These are phyloP conservation scores for Vitis hybrid DNA, from an alignment of 177 flowering plant genomes.

Conservation along the genomic window DNA sequence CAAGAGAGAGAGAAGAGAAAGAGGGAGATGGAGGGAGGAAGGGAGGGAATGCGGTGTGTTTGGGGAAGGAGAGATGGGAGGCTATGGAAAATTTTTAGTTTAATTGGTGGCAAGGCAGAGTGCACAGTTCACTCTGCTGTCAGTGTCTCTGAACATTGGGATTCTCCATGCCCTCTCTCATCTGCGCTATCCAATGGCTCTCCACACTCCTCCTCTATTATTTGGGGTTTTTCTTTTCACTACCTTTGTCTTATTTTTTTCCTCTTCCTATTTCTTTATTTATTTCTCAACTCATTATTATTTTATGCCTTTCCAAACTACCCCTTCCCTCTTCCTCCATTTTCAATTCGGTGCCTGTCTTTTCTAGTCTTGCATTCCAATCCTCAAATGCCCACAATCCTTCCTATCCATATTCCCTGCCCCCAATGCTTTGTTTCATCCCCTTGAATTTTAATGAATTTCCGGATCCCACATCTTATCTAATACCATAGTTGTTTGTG, in stretches of 20 bases:
- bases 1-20: constrained; percentile 16
- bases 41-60: constrained; percentile 9
- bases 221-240: constrained; percentile 24
- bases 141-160: constrained; percentile 43
- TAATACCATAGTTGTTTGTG: too few species aligned
- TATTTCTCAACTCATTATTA: too few species aligned
- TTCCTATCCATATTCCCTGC: too few species aligned
- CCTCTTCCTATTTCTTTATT: constrained; percentile 1
- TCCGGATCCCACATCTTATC: too few species aligned
- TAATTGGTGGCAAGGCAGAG: constrained; percentile 15
- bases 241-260: constrained; percentile 9
- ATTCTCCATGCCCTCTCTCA: constrained; percentile 38
- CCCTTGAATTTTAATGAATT: too few species aligned
- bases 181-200: constrained; percentile 26
- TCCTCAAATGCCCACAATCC: background rate
- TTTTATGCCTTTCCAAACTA: background rate
- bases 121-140: constrained; percentile 9
- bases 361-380: background rate
- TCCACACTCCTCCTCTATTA: constrained; percentile 29
- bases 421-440: too few species aligned
- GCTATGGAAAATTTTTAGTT: constrained; percentile 1
- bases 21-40: constrained; percentile 6
- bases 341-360: too few species aligned
- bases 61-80: background rate
- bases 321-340: too few species aligned